Percentiles rank a stretch among this genome's conserved stretches.
phyloP scores from a whole-genome alignment of 1,284 basidiomycete species.

The Heterobasidion irregulare region DNA sequence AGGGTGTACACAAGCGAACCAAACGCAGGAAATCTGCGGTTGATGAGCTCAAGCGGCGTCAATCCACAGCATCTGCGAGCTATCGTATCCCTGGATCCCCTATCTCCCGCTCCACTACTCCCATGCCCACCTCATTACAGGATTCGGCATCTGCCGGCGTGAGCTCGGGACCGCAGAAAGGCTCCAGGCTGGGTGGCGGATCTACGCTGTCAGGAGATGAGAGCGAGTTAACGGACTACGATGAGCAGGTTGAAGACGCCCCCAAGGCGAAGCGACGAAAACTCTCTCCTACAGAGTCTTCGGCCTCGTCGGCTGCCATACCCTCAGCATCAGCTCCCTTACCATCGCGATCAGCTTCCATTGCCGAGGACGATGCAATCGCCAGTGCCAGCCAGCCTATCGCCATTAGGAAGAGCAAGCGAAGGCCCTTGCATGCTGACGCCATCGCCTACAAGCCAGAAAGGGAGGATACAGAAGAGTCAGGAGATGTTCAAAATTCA shows the following conservation, averaged over 20 bases:
- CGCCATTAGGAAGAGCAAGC: neutral
- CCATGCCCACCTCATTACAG: too few relatives aligned
- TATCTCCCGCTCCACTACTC: too few relatives aligned
- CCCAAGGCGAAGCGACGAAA: neutral
- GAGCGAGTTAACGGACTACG: neutral
- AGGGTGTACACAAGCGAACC: neutral
- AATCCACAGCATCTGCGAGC: neutral
- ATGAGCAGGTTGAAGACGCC: neutral
- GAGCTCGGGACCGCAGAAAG: neutral
- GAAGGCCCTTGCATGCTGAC: neutral
- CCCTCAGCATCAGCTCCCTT: neutral
- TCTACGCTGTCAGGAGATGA: neutral
- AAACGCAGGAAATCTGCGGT: neutral
- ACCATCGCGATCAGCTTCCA: neutral
- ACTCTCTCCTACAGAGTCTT: neutral
- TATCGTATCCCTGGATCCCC: neutral
- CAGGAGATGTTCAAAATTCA: too few relatives aligned
- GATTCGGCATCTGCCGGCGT: neutral
- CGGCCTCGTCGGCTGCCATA: neutral
- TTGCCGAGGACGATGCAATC: neutral
- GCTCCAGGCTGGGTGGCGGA: neutral
- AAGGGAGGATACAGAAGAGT: neutral
- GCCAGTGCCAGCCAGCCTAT: too few relatives aligned
- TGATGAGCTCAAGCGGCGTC: neutral
- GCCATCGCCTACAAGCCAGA: neutral